A percentile compares a stretch with the other conserved stretches of the same genome.
phyloP scores from a whole-genome alignment of 768 basidiomycete genomes.

The Trametes sanguinea region DNA sequence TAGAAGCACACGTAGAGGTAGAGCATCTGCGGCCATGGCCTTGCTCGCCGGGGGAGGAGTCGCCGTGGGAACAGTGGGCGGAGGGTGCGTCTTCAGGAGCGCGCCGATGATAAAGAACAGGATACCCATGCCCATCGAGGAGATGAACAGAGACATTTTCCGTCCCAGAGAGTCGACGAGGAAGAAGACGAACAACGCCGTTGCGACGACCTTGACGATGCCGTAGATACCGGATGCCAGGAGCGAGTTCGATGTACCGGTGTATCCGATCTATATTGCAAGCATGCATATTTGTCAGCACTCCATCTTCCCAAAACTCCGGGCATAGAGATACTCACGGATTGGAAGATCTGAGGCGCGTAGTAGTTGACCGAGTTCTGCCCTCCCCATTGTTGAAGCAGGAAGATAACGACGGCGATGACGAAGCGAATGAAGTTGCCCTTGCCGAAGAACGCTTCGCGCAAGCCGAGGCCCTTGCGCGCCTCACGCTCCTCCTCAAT shows the following conservation, averaged over 20 bases:
- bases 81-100: constrained; percentile 77
- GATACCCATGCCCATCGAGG: constrained; percentile 76
- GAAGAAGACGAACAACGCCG: constrained; percentile 65
- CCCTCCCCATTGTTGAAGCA: constrained; percentile 82
- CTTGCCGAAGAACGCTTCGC: constrained; percentile 75
- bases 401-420: constrained; percentile 81
- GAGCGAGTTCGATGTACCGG: constrained; percentile 56
- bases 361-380: constrained; percentile 83
- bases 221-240: constrained; percentile 74
- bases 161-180: constrained; percentile 70
- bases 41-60: constrained; percentile 52
- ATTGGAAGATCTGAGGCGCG: constrained; percentile 71
- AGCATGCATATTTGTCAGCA: not conserved
- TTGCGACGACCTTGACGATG: constrained; percentile 68
- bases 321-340: constrained; percentile 41
- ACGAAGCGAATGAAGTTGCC: constrained; percentile 82
- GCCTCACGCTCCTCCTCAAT: constrained; percentile 72
- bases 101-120: constrained; percentile 85
- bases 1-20: constrained; percentile 90
- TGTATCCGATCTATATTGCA: constrained; percentile 60
- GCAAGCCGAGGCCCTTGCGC: constrained; percentile 59
- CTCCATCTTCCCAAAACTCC: not conserved
- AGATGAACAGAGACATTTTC: constrained; percentile 68
- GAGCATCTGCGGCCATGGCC: constrained; percentile 84
- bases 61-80: constrained; percentile 36